phyloP scores from a whole-genome alignment of 768 basidiomycete species.

The Tephrocybe sp. region DNA sequence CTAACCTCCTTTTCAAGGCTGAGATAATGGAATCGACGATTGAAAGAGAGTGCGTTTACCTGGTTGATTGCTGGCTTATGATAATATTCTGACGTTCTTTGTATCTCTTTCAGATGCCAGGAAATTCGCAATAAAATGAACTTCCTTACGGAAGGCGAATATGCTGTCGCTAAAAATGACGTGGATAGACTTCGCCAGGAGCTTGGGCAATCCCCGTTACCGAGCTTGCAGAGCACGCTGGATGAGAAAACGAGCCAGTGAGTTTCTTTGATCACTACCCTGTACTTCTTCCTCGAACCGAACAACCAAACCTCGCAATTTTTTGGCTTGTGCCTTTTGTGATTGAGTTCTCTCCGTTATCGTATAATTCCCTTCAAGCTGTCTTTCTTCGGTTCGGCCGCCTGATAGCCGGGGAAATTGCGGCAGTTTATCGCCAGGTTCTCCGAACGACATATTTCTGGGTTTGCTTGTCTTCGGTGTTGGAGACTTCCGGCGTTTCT shows the following conservation, averaged over 20 bases:
- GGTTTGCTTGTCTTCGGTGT: too few relatives aligned
- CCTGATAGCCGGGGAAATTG: neutral
- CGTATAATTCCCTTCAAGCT: neutral
- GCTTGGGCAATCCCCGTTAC: conserved; percentile 74
- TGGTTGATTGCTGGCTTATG: neutral
- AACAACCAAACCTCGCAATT: neutral
- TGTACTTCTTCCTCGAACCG: conserved; percentile 3
- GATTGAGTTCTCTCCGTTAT: neutral
- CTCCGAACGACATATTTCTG: too few relatives aligned
- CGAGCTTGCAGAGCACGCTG: conserved; percentile 67
- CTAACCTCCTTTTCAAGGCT: conserved; percentile 38
- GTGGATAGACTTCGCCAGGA: conserved; percentile 77
- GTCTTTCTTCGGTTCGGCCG: conserved; percentile 1
- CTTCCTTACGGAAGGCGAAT: conserved; percentile 72
- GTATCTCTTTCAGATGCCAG: conserved; percentile 48
- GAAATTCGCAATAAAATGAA: conserved; percentile 71
- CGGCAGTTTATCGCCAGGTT: too few relatives aligned
- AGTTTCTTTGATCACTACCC: conserved; percentile 20
- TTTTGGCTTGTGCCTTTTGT: neutral
- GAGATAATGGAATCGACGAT: conserved; percentile 70
- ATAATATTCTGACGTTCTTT: conserved; percentile 1
- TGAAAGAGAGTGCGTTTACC: conserved; percentile 60
- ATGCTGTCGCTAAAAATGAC: conserved; percentile 69
- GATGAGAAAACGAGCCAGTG: conserved; percentile 67
- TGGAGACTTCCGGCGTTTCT: too few relatives aligned